Evolutionary conservation across 1,284 basidiomycete genomes (phyloP), one percentile per base, ranked within the genome.

Genomic region (Fomitiporia mediterranea): DNA sequence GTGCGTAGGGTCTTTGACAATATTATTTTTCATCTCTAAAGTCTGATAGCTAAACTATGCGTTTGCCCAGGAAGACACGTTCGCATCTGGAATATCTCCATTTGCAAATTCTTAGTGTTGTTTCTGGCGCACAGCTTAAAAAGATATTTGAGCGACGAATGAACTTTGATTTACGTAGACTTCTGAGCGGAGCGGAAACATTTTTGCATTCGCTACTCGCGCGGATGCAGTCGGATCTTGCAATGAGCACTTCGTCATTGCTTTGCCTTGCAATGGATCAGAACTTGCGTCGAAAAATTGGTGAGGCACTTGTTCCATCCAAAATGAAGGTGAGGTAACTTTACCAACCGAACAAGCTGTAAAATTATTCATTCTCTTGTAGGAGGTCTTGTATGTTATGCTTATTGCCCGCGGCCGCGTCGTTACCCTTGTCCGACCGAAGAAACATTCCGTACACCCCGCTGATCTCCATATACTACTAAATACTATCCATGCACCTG

Each of bases 41-140:
- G 25, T 15, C 21, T 28, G 43, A 27, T 28, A 28, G 25, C 23
- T 46, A 46, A 52, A 53, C 28, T n/a, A 51, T 49, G 48, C 52
- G 17, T 28, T 34, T 44, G 50, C 58, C 53, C 68, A 80, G 80
- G 61, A 83, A 97, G 94, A 86, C 91, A 61, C 84, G 94, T 47
- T 83, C 85, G 46, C 96, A 98, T 74, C 81, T 99, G 61, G 95
- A 98, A 68, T 95, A 96, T 70, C 78, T 99, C 7, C 89, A 99
- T 68, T 75, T 96, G 2, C 94, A 97, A 70, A 90, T 98, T 50
- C 71, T 98, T 47, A 94, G 91, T 61, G 84, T 98, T 25, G 84
- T 98, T 32, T 91, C 94, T 0, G 87, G 83, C 1, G 78, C 86
- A 6, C 94, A 98, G 68, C 76, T 99, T 3, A 79, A 82, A 28